Evolutionary conservation across 495 filamentous ascomycete species (phyloP), one percentile per base, ranked within the genome.

Genomic region (Bryoglossum gracile): DNA sequence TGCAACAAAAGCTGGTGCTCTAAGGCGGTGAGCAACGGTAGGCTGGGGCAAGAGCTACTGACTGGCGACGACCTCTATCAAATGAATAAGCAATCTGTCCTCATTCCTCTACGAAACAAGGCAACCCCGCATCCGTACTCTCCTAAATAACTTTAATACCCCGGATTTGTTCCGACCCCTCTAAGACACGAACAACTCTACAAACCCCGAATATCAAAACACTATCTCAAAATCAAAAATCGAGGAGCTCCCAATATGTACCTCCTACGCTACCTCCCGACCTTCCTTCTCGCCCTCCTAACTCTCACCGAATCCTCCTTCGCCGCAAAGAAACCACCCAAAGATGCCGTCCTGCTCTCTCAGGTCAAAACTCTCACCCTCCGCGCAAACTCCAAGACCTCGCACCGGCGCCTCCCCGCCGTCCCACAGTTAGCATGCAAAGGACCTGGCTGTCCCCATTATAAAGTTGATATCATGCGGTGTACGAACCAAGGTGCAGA

Each of bases 341-440:
- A 71, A 55, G 65, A 76, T 53, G 82, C 69, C 62, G 77, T 94
- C 51, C 80, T 89, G 2, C 80, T 95, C 43, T 89, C 87, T 3
- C 70, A 78, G 45, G 80, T 98, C 35, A 73, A 86, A 50, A 71
- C 80, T 42, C 75, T 98, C 1, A 98, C 91, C 0, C 76, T 98
- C 5, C 79, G 75, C 39, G 71, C 65, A 36, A 70, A 71, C 56
- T 57, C 68, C 42, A 66, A 73, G 40, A 97, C 92, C 0, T 78
- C 77, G 30, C 72, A 84, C 55, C 84, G 89, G 3, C 87, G 92
- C 46, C 78, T 91, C 4, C 56, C 84, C 17, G 65, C 92, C 4
- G 73, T 94, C 39, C 88, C 87, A 0, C 92, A 85, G 67, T 74
- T 96, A n/a, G 77, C 69, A 57, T 97, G 92, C 72, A 66, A 82